Evolutionary conservation across 192 early-diverging fungal species (phyloP).

Genomic region (Rhizophagus prolifer): DNA sequence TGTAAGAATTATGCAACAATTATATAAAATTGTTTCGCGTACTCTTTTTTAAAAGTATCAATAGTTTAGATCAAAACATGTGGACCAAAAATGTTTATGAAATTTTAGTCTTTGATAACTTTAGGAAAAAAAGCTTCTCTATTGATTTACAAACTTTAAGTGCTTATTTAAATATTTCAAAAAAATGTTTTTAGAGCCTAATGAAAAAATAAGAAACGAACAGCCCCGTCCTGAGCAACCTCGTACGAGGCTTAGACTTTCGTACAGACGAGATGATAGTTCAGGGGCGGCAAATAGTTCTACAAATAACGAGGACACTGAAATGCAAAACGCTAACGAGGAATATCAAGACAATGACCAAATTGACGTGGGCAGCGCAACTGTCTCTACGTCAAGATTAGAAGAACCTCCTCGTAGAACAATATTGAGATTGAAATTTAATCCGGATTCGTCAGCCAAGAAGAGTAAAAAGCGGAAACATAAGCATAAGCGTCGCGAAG

Average conservation of each 20-base stretch:
- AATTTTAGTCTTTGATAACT: too few species aligned
- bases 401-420: neutral
- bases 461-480: neutral
- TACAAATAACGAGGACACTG: neutral
- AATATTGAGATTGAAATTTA: slow-evolving; percentile 1
- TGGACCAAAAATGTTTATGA: too few species aligned
- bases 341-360: neutral
- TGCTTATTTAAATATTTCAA: too few species aligned
- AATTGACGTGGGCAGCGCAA: neutral
- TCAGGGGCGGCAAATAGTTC: neutral
- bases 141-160: too few species aligned
- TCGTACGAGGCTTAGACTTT: neutral
- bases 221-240: neutral
- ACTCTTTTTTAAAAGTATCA: neutral
- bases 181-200: neutral
- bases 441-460: neutral
- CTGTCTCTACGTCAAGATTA: neutral
- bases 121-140: too few species aligned
- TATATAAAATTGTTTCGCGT: neutral
- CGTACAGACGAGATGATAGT: neutral
- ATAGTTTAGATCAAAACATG: too few species aligned
- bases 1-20: neutral
- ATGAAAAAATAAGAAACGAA: neutral
- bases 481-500: neutral
- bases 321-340: too few species aligned